These are phyloP conservation scores for Nitzschia sp. DNA, from an alignment of 108 stramenopile species.

Conservation along the genomic window DNA sequence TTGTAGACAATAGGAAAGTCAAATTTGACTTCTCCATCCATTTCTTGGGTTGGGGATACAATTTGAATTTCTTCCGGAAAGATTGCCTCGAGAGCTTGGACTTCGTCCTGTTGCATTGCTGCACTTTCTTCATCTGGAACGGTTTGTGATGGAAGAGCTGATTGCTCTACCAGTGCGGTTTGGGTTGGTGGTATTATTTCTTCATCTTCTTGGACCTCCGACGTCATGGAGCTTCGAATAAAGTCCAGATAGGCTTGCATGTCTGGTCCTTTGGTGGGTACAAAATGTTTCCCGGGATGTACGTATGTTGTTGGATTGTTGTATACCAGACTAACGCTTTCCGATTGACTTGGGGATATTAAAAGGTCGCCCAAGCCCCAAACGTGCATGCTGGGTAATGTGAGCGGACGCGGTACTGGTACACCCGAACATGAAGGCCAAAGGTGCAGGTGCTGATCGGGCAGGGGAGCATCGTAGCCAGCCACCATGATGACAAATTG, in stretches of 20 bases:
- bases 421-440: constrained; percentile 4
- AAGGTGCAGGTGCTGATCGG: constrained; percentile 32
- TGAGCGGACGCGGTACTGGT: no score
- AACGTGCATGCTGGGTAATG: constrained; percentile 65
- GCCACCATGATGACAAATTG: constrained; percentile 56
- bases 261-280: constrained; percentile 66
- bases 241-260: constrained; percentile 58
- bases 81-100: constrained; percentile 66
- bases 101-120: constrained; percentile 67
- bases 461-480: constrained; percentile 70
- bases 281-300: constrained; percentile 75
- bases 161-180: neutral
- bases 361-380: constrained; percentile 64
- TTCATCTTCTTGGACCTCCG: neutral
- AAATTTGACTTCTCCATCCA: constrained; percentile 25
- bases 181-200: no score
- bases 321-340: constrained; percentile 30
- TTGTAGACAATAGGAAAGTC: constrained; percentile 65
- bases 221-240: constrained; percentile 24
- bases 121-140: constrained; percentile 66
- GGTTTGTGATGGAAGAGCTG: neutral
- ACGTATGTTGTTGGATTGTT: constrained; percentile 17
- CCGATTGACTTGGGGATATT: constrained; percentile 47
- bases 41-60: constrained; percentile 33
- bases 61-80: constrained; percentile 69